Evolutionary conservation across 129 eudicot species (phyloP).

Genomic region (Helianthus annuus): DNA sequence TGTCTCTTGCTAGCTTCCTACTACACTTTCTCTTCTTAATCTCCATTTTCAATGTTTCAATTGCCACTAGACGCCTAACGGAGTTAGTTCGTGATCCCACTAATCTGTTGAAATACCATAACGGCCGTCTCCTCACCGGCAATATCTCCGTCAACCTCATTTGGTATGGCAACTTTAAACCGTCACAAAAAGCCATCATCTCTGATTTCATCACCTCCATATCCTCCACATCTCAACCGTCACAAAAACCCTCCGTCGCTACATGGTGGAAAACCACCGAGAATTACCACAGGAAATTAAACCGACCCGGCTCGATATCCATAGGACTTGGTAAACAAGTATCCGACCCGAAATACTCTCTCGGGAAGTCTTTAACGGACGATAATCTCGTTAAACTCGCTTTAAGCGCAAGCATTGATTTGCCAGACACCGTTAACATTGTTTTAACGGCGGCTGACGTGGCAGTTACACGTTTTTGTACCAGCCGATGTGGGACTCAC

Average conservation of each 20-base stretch:
- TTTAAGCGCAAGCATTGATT: constrained; percentile 49
- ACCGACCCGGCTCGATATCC: constrained; percentile 9
- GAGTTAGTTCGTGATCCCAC: constrained; percentile 29
- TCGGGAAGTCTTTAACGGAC: constrained; percentile 45
- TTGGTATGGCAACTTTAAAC: constrained; percentile 76
- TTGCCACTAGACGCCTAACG: constrained; percentile 41
- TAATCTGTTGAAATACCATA: constrained; percentile 52
- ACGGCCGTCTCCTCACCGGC: constrained; percentile 67
- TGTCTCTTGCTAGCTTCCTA: constrained; percentile 30
- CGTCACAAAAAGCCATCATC: constrained; percentile 61
- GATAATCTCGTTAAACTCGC: constrained; percentile 48
- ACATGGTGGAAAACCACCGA: constrained; percentile 76
- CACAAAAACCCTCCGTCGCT: constrained; percentile 63
- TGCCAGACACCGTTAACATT: constrained; percentile 49
- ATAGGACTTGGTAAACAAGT: constrained; percentile 49
- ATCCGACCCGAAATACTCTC: constrained; percentile 42
- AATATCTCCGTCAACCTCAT: constrained; percentile 59
- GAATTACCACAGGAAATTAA: constrained; percentile 50
- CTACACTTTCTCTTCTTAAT: constrained; percentile 21
- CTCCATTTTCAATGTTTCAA: constrained; percentile 30
- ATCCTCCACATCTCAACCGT: constrained; percentile 23
- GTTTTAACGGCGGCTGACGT: constrained; percentile 66
- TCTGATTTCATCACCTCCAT: constrained; percentile 66
- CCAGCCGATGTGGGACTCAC: constrained; percentile 65
- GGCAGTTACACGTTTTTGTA: constrained; percentile 53